Conservation (phyloP, 805 yeast species). For the Myxozyma lipomycoides region DNA sequence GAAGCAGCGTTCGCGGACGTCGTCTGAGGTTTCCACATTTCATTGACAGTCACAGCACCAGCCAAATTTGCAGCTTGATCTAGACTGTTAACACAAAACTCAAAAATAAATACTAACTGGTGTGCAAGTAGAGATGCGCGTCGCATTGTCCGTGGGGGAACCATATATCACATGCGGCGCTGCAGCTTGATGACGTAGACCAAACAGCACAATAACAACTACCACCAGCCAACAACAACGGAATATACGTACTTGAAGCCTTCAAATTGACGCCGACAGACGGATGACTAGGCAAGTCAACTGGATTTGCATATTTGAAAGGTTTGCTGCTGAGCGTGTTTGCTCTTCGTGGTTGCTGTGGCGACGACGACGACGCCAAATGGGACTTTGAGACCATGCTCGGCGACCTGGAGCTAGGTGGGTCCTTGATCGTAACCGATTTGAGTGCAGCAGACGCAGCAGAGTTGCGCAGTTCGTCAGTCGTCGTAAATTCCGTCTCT, state of each 20-base stretch:
- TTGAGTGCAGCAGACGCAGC: conserved; percentile 4
- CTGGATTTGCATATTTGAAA: conserved; percentile 13
- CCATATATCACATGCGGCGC: too few relatives aligned
- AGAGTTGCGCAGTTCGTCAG: conserved; percentile 3
- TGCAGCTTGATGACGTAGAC: too few relatives aligned
- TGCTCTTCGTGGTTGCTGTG: not conserved
- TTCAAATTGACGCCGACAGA: conserved; percentile 15
- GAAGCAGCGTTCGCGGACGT: conserved; percentile 33
- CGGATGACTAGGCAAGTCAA: conserved; percentile 22
- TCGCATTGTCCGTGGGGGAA: too few relatives aligned
- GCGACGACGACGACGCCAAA: conserved; percentile 2
- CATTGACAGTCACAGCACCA: conserved; percentile 3
- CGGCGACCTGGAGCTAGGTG: conserved; percentile 5
- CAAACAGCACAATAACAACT: too few relatives aligned
- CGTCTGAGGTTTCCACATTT: conserved; percentile 16
- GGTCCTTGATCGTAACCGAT: not conserved
- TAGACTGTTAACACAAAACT: not conserved
- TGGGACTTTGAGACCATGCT: conserved; percentile 1
- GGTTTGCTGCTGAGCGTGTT: conserved; percentile 2
- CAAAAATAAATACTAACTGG: too few relatives aligned
- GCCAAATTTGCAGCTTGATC: conserved; percentile 20
- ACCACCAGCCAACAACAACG: too few relatives aligned
- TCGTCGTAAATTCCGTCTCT: conserved; percentile 1
- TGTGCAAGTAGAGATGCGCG: too few relatives aligned
- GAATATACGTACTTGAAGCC: conserved; percentile 7